Percentiles rank a stretch among this genome's conserved stretches.
These are phyloP conservation scores for Lactifluus subvellereus DNA, from an alignment of 768 basidiomycete species.

Conservation along the genomic window DNA sequence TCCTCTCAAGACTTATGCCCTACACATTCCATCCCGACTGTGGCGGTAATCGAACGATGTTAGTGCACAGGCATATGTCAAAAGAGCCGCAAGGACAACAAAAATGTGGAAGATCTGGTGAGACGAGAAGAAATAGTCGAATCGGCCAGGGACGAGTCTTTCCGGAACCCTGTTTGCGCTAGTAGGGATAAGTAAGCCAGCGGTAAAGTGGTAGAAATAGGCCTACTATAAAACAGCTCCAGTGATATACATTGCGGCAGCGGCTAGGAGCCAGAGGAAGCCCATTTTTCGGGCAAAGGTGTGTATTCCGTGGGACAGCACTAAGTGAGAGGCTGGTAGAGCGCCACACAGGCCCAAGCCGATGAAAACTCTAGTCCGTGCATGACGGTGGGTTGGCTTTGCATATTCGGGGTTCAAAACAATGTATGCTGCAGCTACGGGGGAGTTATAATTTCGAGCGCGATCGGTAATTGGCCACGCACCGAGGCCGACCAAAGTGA, in stretches of 20 bases:
- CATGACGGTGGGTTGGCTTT: conserved; percentile 66
- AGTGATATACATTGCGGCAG: conserved; percentile 67
- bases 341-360: conserved; percentile 66
- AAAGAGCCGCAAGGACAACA: conserved; percentile 66
- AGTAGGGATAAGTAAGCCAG: conserved; percentile 23
- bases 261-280: conserved; percentile 60
- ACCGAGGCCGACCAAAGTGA: conserved; percentile 55
- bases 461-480: conserved; percentile 27
- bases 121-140: conserved; percentile 73
- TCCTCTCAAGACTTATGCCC: neutral
- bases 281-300: conserved; percentile 59
- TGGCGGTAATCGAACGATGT: conserved; percentile 58
- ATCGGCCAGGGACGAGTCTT: conserved; percentile 62
- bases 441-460: neutral
- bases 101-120: conserved; percentile 89
- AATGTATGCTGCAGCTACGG: conserved; percentile 59
- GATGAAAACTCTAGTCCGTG: conserved; percentile 75
- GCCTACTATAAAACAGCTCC: conserved; percentile 84
- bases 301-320: conserved; percentile 51
- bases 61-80: conserved; percentile 56
- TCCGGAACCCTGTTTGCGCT: conserved; percentile 86
- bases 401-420: conserved; percentile 76
- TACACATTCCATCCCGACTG: conserved; percentile 12
- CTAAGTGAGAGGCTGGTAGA: conserved; percentile 62
- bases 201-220: conserved; percentile 27